phyloP scores from a whole-genome alignment of 2,329 filamentous ascomycete species.

The Endothia cerciana region DNA sequence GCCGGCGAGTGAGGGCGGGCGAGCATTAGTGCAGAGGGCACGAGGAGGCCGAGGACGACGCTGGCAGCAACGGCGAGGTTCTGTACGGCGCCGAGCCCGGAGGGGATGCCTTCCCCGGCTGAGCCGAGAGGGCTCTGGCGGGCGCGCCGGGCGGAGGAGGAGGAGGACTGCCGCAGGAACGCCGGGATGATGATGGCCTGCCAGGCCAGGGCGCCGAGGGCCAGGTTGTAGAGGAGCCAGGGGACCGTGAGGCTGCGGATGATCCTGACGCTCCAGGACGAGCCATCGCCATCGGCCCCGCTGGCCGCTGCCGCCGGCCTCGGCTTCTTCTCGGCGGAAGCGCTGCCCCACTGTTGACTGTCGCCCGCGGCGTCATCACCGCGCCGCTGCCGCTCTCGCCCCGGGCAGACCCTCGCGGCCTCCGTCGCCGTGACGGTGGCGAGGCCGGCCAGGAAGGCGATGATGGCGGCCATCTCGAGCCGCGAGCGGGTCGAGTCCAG shows the following conservation, averaged over 20 bases:
- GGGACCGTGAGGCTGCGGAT: slow-evolving; percentile 15
- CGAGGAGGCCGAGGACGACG: slow-evolving; percentile 9
- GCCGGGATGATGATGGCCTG: slow-evolving; percentile 16
- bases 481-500: slow-evolving; percentile 3
- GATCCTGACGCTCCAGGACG: background rate
- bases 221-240: slow-evolving; percentile 12
- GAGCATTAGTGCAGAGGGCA: slow-evolving; percentile 4
- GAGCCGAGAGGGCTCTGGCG: too few species aligned
- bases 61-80: slow-evolving; percentile 7
- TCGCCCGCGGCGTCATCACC: too few species aligned
- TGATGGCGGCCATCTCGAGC: slow-evolving; percentile 11
- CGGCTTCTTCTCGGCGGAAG: background rate
- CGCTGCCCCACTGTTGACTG: background rate
- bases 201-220: slow-evolving; percentile 15
- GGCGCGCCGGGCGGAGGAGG: background rate
- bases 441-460: slow-evolving; percentile 11
- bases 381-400: background rate
- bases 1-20: background rate
- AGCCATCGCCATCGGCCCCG: background rate
- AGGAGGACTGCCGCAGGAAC: background rate
- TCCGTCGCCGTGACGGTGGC: slow-evolving; percentile 14
- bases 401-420: background rate
- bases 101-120: background rate
- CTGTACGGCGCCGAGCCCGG: background rate
- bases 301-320: background rate